phyloP scores from a whole-genome alignment of 2,329 filamentous ascomycete genomes.

The Didymella pomorum region DNA sequence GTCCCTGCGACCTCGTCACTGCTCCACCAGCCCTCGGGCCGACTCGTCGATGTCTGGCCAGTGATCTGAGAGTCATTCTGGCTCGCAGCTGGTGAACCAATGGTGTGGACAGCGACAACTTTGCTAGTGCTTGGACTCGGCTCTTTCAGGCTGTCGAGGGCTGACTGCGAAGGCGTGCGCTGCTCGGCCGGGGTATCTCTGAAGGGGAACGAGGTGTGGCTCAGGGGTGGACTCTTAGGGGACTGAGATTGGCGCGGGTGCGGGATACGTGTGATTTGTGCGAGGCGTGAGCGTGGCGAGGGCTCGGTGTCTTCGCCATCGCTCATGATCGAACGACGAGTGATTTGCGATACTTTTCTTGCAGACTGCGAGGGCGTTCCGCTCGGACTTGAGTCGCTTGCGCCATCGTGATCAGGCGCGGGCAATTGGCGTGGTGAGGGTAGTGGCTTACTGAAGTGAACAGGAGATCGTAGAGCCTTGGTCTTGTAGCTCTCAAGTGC shows the following conservation, averaged over 20 bases:
- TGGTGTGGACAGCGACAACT: conserved; percentile 17
- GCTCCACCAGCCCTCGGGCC: conserved; percentile 52
- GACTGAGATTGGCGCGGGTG: conserved; percentile 27
- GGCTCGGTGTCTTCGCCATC: conserved; percentile 15
- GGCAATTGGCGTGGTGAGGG: conserved; percentile 31
- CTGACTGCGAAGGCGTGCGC: conserved; percentile 1
- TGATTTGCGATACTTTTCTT: conserved; percentile 14
- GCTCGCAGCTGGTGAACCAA: conserved; percentile 30
- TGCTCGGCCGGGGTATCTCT: conserved; percentile 16
- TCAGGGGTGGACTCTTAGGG: conserved; percentile 24
- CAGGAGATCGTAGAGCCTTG: conserved; percentile 40
- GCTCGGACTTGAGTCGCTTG: conserved; percentile 15
- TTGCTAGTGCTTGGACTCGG: conserved; percentile 5
- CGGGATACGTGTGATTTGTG: conserved; percentile 31
- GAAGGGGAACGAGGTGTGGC: conserved; percentile 24
- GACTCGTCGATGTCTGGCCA: conserved; percentile 38
- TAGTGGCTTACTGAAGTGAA: conserved; percentile 38
- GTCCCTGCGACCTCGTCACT: conserved; percentile 49
- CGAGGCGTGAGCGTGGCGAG: conserved; percentile 24
- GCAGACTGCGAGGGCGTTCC: conserved; percentile 13
- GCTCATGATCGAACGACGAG: conserved; percentile 13
- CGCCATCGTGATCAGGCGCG: conserved; percentile 26
- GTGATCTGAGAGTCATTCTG: conserved; percentile 38
- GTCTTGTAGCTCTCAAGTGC: conserved; percentile 26
- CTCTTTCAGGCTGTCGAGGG: conserved; percentile 4